phyloP scores from a whole-genome alignment of 352 stramenopile genomes.

The Thalassiosira mediterranea region DNA sequence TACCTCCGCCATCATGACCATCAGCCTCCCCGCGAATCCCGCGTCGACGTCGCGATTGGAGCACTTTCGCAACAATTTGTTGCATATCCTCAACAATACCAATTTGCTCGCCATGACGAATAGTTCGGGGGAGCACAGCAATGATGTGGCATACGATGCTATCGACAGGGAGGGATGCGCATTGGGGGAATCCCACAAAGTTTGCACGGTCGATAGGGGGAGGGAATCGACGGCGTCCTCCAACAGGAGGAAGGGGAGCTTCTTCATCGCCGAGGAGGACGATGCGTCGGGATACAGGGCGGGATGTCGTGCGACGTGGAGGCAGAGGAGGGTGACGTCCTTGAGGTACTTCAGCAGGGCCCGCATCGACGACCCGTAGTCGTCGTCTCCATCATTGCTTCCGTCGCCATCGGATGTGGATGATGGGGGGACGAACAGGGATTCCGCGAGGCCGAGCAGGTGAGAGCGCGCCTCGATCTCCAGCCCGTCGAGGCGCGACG shows the following conservation, averaged over 20 bases:
- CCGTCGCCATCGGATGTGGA: not conserved
- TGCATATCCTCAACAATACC: constrained; percentile 60
- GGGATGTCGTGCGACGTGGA: constrained; percentile 9
- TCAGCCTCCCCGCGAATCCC: constrained; percentile 65
- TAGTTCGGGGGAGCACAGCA: constrained; percentile 40
- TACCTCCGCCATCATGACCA: constrained; percentile 54
- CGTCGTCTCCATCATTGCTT: not conserved
- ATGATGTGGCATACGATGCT: constrained; percentile 27
- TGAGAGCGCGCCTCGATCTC: constrained; percentile 52
- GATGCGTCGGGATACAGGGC: not conserved
- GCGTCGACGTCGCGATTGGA: constrained; percentile 28
- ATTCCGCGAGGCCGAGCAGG: constrained; percentile 30
- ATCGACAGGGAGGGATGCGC: not conserved
- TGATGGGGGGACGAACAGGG: not conserved
- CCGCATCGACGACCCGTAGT: not conserved
- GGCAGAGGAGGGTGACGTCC: constrained; percentile 33
- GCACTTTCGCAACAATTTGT: constrained; percentile 59
- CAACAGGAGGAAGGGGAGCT: constrained; percentile 65
- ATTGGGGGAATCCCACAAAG: constrained; percentile 62
- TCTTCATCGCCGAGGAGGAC: constrained; percentile 19
- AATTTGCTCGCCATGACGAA: constrained; percentile 38
- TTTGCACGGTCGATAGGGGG: constrained; percentile 35
- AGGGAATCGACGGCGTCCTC: constrained; percentile 67
- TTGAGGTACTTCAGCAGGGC: constrained; percentile 31
- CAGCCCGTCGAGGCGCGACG: constrained; percentile 25